Conservation (phyloP, 2,329 filamentous ascomycete genomes). For the Xylaria sp. region DNA sequence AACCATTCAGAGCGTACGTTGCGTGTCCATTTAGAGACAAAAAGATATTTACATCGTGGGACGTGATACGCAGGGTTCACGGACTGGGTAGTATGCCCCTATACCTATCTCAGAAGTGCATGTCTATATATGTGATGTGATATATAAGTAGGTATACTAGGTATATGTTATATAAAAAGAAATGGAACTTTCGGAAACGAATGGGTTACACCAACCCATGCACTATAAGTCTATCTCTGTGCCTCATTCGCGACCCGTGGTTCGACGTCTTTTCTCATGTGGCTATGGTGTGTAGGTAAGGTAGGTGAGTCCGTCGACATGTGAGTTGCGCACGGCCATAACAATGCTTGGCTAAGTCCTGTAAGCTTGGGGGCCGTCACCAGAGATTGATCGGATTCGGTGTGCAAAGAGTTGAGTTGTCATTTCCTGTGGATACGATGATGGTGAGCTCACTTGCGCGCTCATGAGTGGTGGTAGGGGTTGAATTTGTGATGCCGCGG, state of each 20-base stretch:
- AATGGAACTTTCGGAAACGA: background rate
- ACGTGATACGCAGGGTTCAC: slow-evolving; percentile 1
- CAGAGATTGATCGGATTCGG: slow-evolving; percentile 6
- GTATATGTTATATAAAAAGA: slow-evolving; percentile 22
- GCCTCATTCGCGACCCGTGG: slow-evolving; percentile 2
- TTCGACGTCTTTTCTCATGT: background rate
- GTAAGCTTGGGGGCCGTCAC: slow-evolving; percentile 19
- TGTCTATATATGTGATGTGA: background rate
- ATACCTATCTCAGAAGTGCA: background rate
- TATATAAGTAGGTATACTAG: background rate
- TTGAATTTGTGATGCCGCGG: background rate
- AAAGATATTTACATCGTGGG: background rate
- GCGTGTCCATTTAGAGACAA: background rate
- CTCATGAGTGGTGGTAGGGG: background rate
- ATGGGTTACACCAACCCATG: slow-evolving; percentile 7
- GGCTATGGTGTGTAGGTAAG: slow-evolving; percentile 5
- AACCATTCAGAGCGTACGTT: background rate
- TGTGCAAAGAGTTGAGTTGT: slow-evolving; percentile 7
- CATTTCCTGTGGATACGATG: background rate
- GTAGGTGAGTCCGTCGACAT: slow-evolving; percentile 11
- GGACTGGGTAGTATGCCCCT: background rate
- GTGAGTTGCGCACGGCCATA: slow-evolving; percentile 35
- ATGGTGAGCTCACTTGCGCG: background rate
- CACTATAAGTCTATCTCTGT: background rate
- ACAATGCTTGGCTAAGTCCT: slow-evolving; percentile 29